Percentiles rank a stretch among this genome's conserved stretches.
Conservation (phyloP, 179 eudicot genomes). For the Gypsophila paniculata region DNA sequence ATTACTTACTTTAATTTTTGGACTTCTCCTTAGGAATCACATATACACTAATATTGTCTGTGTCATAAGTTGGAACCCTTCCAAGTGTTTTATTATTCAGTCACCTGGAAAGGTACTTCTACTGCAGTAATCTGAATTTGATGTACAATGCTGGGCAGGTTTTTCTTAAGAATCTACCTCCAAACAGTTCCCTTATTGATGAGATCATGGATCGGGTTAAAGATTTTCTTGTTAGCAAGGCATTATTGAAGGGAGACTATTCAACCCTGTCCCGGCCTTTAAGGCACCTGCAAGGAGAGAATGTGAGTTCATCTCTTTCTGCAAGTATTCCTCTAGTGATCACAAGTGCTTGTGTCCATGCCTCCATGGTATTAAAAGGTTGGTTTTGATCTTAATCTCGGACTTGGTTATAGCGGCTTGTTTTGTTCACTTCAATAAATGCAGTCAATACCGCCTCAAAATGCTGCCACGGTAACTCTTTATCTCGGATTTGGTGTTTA, state of each 20-base stretch:
- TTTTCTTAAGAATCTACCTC: constrained; percentile 83
- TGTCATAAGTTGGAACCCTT: background rate
- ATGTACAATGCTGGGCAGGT: constrained; percentile 48
- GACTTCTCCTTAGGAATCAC: background rate
- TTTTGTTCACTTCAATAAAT: too few relatives aligned
- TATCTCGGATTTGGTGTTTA: too few relatives aligned
- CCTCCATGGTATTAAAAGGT: too few relatives aligned
- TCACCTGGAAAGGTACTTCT: constrained; percentile 2
- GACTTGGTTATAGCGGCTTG: too few relatives aligned
- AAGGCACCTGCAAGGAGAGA: constrained; percentile 69
- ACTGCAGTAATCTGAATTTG: constrained; percentile 8
- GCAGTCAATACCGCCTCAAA: too few relatives aligned
- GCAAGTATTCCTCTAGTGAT: background rate
- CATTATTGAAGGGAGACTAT: constrained; percentile 77
- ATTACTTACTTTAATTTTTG: background rate
- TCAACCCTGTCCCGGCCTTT: constrained; percentile 56
- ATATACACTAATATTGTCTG: background rate
- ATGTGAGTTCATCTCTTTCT: constrained; percentile 43
- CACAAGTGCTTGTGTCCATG: background rate
- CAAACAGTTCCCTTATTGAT: constrained; percentile 81
- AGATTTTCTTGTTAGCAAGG: constrained; percentile 81
- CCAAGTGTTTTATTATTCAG: background rate
- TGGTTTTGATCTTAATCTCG: too few relatives aligned
- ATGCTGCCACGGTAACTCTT: too few relatives aligned
- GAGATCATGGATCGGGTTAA: constrained; percentile 88